A percentile compares a stretch with the other conserved stretches of the same genome.
phyloP scores from a whole-genome alignment of 1,284 basidiomycete genomes.

The Mycena citricolor region DNA sequence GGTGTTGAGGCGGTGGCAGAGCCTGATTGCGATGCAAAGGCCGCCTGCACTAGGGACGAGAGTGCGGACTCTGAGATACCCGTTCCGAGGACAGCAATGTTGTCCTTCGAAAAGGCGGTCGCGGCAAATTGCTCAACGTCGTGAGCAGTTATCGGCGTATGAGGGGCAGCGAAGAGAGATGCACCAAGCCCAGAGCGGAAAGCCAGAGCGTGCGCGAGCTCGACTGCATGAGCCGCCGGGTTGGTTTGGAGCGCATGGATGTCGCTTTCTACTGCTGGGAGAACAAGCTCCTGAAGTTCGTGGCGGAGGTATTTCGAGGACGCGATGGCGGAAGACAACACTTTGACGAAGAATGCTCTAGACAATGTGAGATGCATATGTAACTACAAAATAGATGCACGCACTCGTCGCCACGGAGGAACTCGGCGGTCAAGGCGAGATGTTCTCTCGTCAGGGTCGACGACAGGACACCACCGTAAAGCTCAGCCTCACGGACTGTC shows the following conservation, averaged over 20 bases:
- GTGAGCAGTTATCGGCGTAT: conserved; percentile 61
- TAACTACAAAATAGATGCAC: conserved; percentile 36
- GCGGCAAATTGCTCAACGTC: conserved; percentile 76
- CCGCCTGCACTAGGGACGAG: conserved; percentile 68
- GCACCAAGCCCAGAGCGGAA: conserved; percentile 91
- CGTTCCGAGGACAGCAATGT: conserved; percentile 84
- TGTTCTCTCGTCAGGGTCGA: conserved; percentile 87
- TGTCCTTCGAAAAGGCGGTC: conserved; percentile 71
- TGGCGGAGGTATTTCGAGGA: conserved; percentile 83
- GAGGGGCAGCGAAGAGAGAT: conserved; percentile 79
- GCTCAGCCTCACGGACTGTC: conserved; percentile 89
- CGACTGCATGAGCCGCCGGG: conserved; percentile 69
- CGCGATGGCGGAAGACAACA: conserved; percentile 81
- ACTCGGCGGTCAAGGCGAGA: conserved; percentile 91
- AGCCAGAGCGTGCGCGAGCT: conserved; percentile 83
- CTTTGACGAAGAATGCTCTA: conserved; percentile 84
- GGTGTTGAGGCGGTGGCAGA: conserved; percentile 42
- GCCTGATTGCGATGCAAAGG: conserved; percentile 52
- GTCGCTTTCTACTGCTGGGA: conserved; percentile 75
- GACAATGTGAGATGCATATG: conserved; percentile 3
- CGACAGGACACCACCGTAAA: conserved; percentile 92
- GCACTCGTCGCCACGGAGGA: conserved; percentile 95
- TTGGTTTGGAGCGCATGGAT: conserved; percentile 59
- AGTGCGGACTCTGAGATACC: conserved; percentile 78
- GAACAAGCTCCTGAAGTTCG: conserved; percentile 85